Percentiles rank a stretch among this genome's conserved stretches.
phyloP scores from a whole-genome alignment of 768 basidiomycete genomes.

The Boletus reticuloceps region DNA sequence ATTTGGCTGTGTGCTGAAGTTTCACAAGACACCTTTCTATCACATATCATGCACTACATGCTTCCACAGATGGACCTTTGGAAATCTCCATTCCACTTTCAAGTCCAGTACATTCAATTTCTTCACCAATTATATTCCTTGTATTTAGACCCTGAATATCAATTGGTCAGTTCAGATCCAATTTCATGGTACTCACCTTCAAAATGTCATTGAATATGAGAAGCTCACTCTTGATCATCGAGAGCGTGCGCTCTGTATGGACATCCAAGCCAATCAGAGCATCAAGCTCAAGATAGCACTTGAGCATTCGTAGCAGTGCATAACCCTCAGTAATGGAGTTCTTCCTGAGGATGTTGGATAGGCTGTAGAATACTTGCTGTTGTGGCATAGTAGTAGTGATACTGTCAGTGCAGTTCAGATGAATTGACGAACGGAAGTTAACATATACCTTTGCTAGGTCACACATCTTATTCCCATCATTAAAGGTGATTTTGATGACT shows the following conservation, averaged over 20 bases:
- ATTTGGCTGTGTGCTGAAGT: constrained; percentile 34
- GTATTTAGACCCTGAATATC: no score
- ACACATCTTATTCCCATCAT: constrained; percentile 35
- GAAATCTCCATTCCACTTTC: constrained; percentile 30
- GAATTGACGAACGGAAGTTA: no score
- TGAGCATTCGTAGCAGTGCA: background rate
- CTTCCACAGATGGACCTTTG: constrained; percentile 33
- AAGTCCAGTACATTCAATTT: background rate
- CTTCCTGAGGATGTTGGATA: background rate
- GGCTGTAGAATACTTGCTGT: background rate
- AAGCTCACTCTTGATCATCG: background rate
- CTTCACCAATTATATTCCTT: no score
- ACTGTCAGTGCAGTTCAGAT: no score
- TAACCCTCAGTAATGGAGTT: background rate
- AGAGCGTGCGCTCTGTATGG: background rate
- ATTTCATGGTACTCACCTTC: background rate
- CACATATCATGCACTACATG: constrained; percentile 35
- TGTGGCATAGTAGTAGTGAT: no score
- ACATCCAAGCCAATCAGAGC: background rate
- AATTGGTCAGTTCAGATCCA: background rate
- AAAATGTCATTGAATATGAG: background rate
- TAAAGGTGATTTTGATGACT: constrained; percentile 27
- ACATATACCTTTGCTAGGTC: constrained; percentile 37
- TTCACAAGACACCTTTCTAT: constrained; percentile 28
- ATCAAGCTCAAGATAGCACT: background rate